These are phyloP conservation scores for Ceratocystiopsis sp. DNA, from an alignment of 2,329 filamentous ascomycete genomes.

Conservation along the genomic window DNA sequence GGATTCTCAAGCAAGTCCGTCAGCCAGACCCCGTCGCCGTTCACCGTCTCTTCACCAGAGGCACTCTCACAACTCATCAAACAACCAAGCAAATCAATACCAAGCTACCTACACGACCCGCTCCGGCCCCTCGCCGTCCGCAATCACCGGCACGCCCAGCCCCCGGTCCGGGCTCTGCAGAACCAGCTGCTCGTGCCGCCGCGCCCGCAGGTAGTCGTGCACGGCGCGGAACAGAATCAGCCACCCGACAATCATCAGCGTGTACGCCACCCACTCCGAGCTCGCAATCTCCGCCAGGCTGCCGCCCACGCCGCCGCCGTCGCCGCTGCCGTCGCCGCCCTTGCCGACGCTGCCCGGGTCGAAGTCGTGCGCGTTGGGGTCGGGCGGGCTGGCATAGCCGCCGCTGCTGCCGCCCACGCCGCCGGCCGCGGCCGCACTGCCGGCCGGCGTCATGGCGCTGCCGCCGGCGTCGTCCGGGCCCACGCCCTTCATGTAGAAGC, in stretches of 20 bases:
- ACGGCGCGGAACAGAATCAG: conserved; percentile 92
- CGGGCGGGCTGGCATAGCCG: conserved; percentile 49
- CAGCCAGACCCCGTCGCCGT: no score
- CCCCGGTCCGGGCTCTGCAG: conserved; percentile 84
- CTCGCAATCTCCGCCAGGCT: conserved; percentile 43
- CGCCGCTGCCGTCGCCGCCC: conserved; percentile 17
- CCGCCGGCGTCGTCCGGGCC: conserved; percentile 18
- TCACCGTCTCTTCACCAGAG: no score
- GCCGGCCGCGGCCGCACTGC: conserved; percentile 16
- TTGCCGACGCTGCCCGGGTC: conserved; percentile 50
- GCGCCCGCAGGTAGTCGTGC: conserved; percentile 73
- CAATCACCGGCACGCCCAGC: conserved; percentile 69
- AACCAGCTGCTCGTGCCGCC: conserved; percentile 83
- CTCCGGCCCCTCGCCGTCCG: conserved; percentile 66
- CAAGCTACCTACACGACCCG: conserved; percentile 43
- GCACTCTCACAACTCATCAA: no score
- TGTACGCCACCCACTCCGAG: conserved; percentile 79
- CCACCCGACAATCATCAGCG: conserved; percentile 95
- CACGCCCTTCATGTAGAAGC: conserved; percentile 77
- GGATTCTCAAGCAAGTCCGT: no score
- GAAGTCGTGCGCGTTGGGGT: conserved; percentile 85
- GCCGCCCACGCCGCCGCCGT: conserved; percentile 22
- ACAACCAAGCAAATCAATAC: no score
- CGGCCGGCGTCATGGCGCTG: conserved; percentile 19
- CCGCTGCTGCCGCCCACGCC: conserved; percentile 22